Conservation (phyloP, 2,329 filamentous ascomycete genomes). For the Calonectria fujianensis region DNA sequence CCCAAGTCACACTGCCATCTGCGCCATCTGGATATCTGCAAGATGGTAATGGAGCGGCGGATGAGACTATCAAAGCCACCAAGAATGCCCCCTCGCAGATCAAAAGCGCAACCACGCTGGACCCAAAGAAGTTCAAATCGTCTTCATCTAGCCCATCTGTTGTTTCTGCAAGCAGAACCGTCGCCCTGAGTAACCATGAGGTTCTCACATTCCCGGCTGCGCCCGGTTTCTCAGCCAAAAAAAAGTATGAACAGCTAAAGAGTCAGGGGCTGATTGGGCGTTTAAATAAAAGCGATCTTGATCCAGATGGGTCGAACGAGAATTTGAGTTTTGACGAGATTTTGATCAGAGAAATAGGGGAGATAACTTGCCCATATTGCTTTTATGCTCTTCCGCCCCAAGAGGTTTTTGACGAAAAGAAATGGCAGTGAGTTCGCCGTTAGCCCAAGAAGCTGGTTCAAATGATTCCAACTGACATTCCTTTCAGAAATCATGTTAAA, state of each 20-base stretch:
- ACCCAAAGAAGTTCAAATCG: neutral
- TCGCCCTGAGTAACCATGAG: constrained; percentile 14
- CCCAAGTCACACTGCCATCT: neutral
- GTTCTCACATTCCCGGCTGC: constrained; percentile 5
- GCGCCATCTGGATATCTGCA: neutral
- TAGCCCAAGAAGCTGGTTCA: neutral
- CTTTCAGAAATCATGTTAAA: constrained; percentile 41
- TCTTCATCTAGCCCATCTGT: constrained; percentile 4
- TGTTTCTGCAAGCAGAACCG: constrained; percentile 17
- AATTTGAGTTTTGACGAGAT: neutral
- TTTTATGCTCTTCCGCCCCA: constrained; percentile 32
- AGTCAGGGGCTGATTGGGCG: neutral
- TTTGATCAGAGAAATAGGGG: constrained; percentile 9
- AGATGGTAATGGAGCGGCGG: neutral
- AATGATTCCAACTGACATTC: neutral
- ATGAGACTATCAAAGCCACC: neutral
- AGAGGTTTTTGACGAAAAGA: constrained; percentile 34
- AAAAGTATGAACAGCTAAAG: neutral
- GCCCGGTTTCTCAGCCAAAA: neutral
- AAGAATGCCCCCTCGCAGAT: neutral
- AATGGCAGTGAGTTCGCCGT: constrained; percentile 40
- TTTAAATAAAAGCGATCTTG: neutral
- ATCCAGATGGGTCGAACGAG: too few species aligned
- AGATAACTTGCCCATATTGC: constrained; percentile 43
- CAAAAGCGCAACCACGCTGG: constrained; percentile 24